Evolutionary conservation across 139 green algal genomes (phyloP).

Genomic region (Chlorella sp.): DNA sequence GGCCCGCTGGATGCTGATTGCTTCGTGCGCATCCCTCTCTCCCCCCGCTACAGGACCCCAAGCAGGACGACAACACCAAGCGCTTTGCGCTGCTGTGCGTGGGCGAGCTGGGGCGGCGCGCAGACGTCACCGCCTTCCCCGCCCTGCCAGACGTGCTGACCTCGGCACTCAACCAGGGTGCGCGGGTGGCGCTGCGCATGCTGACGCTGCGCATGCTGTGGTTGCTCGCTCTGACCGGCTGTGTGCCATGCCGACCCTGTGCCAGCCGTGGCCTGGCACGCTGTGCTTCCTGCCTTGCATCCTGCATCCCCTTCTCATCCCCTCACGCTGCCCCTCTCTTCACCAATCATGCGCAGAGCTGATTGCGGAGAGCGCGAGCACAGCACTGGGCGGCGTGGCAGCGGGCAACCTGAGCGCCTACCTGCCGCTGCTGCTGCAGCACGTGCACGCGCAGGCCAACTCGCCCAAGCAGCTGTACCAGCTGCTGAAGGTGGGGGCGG

Average conservation of each 20-base stretch:
- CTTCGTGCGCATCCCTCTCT: no score
- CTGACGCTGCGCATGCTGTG: background rate
- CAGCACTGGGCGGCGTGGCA: conserved; percentile 84
- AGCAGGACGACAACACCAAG: conserved; percentile 32
- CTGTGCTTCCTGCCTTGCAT: background rate
- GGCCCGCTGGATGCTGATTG: background rate
- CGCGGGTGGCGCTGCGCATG: background rate
- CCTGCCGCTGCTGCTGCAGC: conserved; percentile 78
- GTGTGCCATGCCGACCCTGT: background rate
- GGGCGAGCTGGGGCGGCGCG: conserved; percentile 82
- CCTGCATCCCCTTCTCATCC: background rate
- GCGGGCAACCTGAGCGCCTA: conserved; percentile 81
- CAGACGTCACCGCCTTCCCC: conserved; percentile 68
- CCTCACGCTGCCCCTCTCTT: background rate
- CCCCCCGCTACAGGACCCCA: background rate
- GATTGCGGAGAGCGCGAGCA: conserved; percentile 78
- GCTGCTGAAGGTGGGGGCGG: conserved; percentile 56
- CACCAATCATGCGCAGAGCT: conserved; percentile 59
- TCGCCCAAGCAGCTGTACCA: conserved; percentile 68
- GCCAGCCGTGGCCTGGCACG: background rate
- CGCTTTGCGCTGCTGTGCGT: conserved; percentile 87
- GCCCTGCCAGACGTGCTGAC: conserved; percentile 53
- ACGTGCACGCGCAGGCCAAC: conserved; percentile 54
- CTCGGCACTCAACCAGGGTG: conserved; percentile 35
- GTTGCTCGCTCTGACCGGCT: background rate